These are phyloP conservation scores for Gymnopilus junonius DNA, from an alignment of 768 basidiomycete species.

Conservation along the genomic window DNA sequence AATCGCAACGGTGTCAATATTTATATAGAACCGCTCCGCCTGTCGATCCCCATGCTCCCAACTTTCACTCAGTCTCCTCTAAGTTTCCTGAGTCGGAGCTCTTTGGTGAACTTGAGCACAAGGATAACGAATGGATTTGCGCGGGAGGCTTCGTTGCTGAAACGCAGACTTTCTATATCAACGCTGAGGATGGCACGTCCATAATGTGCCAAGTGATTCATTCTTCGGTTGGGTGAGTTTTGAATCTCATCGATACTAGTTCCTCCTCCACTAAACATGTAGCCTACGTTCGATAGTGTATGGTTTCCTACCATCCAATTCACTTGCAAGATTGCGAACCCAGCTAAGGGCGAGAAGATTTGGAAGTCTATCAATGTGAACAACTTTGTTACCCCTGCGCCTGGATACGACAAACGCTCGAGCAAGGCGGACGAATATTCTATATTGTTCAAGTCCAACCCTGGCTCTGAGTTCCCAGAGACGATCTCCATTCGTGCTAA, in stretches of 20 bases:
- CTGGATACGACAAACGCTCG: conserved; percentile 83
- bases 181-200: conserved; percentile 77
- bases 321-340: conserved; percentile 86
- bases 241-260: conserved; percentile 10
- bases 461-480: conserved; percentile 69
- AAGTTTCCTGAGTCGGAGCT: conserved; percentile 57
- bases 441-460: conserved; percentile 63
- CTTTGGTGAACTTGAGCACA: conserved; percentile 74
- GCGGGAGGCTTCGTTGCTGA: conserved; percentile 87
- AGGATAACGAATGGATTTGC: conserved; percentile 85
- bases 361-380: conserved; percentile 91
- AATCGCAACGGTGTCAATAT: conserved; percentile 16
- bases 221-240: conserved; percentile 83
- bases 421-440: conserved; percentile 86
- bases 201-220: conserved; percentile 88
- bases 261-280: conserved; percentile 3
- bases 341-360: conserved; percentile 67
- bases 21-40: conserved; percentile 54
- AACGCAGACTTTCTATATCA: conserved; percentile 87
- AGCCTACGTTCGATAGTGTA: conserved; percentile 52
- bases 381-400: conserved; percentile 79
- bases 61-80: conserved; percentile 83
- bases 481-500: conserved; percentile 81
- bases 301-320: conserved; percentile 97
- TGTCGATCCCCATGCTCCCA: conserved; percentile 70